Evolutionary conservation across 2,329 filamentous ascomycete species (phyloP).

Genomic region (Seiridium cupressi): DNA sequence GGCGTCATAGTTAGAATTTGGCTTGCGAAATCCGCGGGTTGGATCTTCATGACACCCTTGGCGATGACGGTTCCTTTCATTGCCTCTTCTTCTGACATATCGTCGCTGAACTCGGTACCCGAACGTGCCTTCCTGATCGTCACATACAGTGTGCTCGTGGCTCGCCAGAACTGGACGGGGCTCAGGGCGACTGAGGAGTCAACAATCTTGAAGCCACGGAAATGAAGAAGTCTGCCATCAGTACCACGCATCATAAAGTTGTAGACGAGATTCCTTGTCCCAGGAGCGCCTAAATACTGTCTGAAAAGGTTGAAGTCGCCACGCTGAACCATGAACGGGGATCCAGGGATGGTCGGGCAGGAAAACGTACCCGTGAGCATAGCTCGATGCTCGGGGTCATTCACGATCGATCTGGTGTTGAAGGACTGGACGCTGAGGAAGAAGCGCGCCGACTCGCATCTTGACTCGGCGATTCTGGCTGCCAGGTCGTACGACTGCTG

Average conservation of each 20-base stretch:
- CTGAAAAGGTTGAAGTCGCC: constrained; percentile 59
- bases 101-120: constrained; percentile 22
- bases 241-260: constrained; percentile 59
- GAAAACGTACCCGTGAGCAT: constrained; percentile 59
- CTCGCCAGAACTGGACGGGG: constrained; percentile 56
- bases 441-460: constrained; percentile 55
- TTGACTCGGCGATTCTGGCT: constrained; percentile 48
- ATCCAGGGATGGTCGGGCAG: constrained; percentile 51
- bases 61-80: constrained; percentile 46
- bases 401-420: constrained; percentile 46
- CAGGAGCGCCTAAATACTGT: constrained; percentile 49
- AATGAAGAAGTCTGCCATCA: constrained; percentile 50
- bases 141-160: constrained; percentile 62
- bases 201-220: constrained; percentile 62
- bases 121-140: constrained; percentile 45
- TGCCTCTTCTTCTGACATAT: constrained; percentile 35
- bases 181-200: constrained; percentile 59
- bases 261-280: constrained; percentile 59
- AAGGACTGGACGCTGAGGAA: constrained; percentile 58
- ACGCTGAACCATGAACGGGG: constrained; percentile 59
- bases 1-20: constrained; percentile 54
- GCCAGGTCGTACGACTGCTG: constrained; percentile 53
- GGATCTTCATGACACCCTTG: constrained; percentile 58
- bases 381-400: constrained; percentile 46
- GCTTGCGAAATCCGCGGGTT: constrained; percentile 50